These are phyloP conservation scores for Debaryomycetaceae sp. DNA, from an alignment of 1,139 yeast genomes.

Conservation along the genomic window DNA sequence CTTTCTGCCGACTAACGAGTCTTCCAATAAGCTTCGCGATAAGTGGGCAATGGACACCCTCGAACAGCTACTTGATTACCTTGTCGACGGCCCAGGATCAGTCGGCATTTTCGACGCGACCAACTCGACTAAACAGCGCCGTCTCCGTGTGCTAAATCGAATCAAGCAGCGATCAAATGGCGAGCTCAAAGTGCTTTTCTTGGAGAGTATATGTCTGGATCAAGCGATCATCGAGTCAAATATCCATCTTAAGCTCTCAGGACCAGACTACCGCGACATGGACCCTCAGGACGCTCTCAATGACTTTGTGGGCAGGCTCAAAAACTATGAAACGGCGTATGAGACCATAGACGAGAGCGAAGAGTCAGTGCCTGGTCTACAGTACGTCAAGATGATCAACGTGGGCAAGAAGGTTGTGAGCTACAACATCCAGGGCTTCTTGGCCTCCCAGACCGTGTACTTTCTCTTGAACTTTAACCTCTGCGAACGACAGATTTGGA, in stretches of 20 bases:
- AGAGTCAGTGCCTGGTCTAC: conserved; percentile 50
- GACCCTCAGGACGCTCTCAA: conserved; percentile 69
- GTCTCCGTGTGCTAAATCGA: conserved; percentile 56
- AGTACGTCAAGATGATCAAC: conserved; percentile 90
- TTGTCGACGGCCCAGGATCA: conserved; percentile 71
- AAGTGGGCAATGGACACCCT: conserved; percentile 95
- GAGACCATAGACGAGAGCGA: conserved; percentile 73
- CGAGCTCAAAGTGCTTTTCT: conserved; percentile 66
- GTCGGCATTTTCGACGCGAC: conserved; percentile 96
- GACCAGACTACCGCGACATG: conserved; percentile 87
- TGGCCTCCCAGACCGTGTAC: conserved; percentile 89
- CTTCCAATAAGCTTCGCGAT: conserved; percentile 62
- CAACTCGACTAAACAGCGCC: conserved; percentile 70
- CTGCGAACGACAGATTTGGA: conserved; percentile 88
- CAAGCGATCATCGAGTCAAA: conserved; percentile 69
- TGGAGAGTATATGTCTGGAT: conserved; percentile 84
- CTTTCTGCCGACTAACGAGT: conserved; percentile 69
- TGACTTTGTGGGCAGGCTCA: conserved; percentile 75
- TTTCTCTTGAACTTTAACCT: conserved; percentile 84
- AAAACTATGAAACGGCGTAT: conserved; percentile 81
- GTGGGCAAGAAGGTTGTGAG: conserved; percentile 92
- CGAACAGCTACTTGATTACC: conserved; percentile 72
- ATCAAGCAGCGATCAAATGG: conserved; percentile 65
- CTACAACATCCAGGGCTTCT: conserved; percentile 81
- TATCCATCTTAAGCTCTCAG: conserved; percentile 73